Base-by-base conservation (phyloP, 768 basidiomycete genomes). In the Leucogyrophana mollusca region DNA sequence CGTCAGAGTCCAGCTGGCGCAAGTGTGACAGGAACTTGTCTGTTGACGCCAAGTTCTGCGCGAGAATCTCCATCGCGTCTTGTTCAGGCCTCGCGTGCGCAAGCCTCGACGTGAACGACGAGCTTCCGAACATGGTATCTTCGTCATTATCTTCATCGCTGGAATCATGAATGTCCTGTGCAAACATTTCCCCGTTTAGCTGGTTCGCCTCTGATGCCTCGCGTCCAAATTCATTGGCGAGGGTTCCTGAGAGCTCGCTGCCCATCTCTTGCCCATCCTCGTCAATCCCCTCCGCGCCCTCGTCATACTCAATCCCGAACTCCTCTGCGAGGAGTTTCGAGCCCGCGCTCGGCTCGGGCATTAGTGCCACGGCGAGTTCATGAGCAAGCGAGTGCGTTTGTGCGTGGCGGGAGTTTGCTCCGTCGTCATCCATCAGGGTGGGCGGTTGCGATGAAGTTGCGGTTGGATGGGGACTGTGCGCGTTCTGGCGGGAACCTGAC, bases 261-360 rank as follows among this genome's bases (percentile, higher is more conserved):
- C 66, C 68, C 11, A 60, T 58, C 10, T 67, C 58, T 23, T 56
- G 52, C 30, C 68, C 62, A 17, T 69, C 65, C 46, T 78, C 79
- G 58, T 87, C 90, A 46, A 86, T 87, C 32, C 86, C 87, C 66
- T 90, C 87, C 22, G 86, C 87, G 36, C 87, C 89, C 60, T 90
- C 88, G 51, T 92, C 90, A 53, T 87, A 91, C 59, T 92, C 90
- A 51, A 93, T 85, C 9, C 90, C 90, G 52, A 93, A 89, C 64
- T 93, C 91, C 66, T 92, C 90, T 10, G 87, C 87, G 4, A 93
- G 73, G 24, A 90, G 65, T 62, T 81, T 85, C 18, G 88, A 90
- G 44, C 86, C 81, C 21, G 79, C 73, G 41, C 77, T 85, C 0
- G 91, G 90, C 67, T 93, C 90, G 18, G 90, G 90, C 82, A 91